These are phyloP conservation scores for Dendrocalamus sinicus DNA, from an alignment of 176 grass and related monocot genomes.

Conservation along the genomic window DNA sequence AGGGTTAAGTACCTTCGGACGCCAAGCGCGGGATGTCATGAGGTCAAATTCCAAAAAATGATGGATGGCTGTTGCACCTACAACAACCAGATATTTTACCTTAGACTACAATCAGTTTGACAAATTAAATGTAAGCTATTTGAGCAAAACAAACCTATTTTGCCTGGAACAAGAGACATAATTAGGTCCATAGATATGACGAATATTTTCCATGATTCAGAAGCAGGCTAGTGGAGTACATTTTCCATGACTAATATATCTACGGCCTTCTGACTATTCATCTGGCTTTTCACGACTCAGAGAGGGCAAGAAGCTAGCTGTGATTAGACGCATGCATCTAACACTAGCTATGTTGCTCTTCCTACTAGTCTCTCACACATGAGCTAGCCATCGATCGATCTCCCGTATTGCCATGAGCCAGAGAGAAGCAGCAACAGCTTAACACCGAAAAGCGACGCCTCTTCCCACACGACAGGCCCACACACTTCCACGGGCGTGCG, in stretches of 20 bases:
- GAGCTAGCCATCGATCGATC: neutral
- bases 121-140: neutral
- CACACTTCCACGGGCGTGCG: slow-evolving; percentile 44
- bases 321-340: slow-evolving; percentile 29
- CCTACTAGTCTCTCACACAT: slow-evolving; percentile 22
- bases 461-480: slow-evolving; percentile 52
- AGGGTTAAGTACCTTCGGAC: neutral
- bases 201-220: neutral
- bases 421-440: slow-evolving; percentile 42
- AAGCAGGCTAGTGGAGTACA: slow-evolving; percentile 2
- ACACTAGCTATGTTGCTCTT: neutral
- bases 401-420: slow-evolving; percentile 32
- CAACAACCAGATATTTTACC: neutral
- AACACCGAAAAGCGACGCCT: slow-evolving; percentile 48
- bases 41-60: neutral
- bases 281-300: slow-evolving; percentile 15
- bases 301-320: slow-evolving; percentile 34
- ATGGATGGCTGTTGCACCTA: neutral
- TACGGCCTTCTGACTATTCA: slow-evolving; percentile 21
- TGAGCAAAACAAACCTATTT: neutral
- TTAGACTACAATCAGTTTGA: neutral
- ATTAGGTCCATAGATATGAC: neutral
- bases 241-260: neutral
- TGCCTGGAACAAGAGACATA: neutral
- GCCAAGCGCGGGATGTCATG: neutral